A percentile compares a stretch with the other conserved stretches of the same genome.
Conservation (phyloP, 805 yeast species). For the Hanseniaspora occidentalis region DNA sequence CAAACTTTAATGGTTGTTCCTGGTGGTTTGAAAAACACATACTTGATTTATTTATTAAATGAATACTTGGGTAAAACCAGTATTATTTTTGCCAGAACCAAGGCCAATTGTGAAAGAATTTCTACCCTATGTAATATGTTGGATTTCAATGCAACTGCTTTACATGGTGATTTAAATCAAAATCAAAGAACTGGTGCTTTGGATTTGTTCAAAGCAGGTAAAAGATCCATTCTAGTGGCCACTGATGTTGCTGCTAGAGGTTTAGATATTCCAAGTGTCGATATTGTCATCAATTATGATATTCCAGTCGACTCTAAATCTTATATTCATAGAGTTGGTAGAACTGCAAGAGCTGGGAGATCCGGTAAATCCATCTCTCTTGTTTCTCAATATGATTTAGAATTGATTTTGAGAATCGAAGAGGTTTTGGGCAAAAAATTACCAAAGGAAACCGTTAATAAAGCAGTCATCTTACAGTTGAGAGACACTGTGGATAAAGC, state of each 20-base stretch:
- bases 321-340: conserved; percentile 80
- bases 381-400: conserved; percentile 91
- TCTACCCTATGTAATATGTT: conserved; percentile 68
- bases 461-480: conserved; percentile 60
- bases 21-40: conserved; percentile 85
- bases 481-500: conserved; percentile 88
- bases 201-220: conserved; percentile 67
- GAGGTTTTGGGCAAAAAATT: conserved; percentile 72
- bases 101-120: conserved; percentile 88
- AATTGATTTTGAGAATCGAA: conserved; percentile 78
- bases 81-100: conserved; percentile 85
- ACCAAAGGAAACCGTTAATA: conserved; percentile 72
- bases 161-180: conserved; percentile 86
- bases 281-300: conserved; percentile 64
- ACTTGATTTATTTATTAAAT: conserved; percentile 66
- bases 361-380: conserved; percentile 78
- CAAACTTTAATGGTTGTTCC: conserved; percentile 87
- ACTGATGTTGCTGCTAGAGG: conserved; percentile 90
- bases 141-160: conserved; percentile 82
- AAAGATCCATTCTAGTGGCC: conserved; percentile 57
- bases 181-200: conserved; percentile 74
- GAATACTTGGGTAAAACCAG: conserved; percentile 76
- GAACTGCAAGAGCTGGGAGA: conserved; percentile 91
- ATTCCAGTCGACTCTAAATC: conserved; percentile 79
- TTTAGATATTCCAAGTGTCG: conserved; percentile 71